Evolutionary conservation across 805 yeast species (phyloP), one percentile per base, ranked within the genome.

Genomic region (Wickerhamiella sergipiensis): DNA sequence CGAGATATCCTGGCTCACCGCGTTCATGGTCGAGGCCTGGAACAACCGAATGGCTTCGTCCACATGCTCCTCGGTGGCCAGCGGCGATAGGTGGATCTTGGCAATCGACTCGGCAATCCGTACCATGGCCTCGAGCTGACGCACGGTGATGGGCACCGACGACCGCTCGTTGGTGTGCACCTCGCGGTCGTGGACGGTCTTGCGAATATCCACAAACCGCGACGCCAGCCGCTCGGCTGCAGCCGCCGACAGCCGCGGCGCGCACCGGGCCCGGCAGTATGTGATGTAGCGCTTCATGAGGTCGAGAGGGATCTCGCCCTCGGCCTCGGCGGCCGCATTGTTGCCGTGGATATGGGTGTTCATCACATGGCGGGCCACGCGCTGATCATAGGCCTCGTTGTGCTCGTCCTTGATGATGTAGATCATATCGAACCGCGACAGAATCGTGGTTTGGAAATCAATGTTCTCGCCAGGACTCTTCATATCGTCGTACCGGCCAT

Each of bases 391-490:
- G 42, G 72, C 76, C 57, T 82, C 85, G 63, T 88, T 82, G 67
- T 92, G 97, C 50, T 85, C 95, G 69, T 92, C 99, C 63, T 88
- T 90, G 49, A 92, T 95, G 60, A 92, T 86, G 69, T 87, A 92
- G 61, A 92, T 92, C 97, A 92, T 92, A 69, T 92, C 99, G 66
- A 92, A 92, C 71, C 99, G 83, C 12, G 98, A 92, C 67, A 92
- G 73, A 68, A 92, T 85, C 1, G 99, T 90, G 1, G 95, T 85
- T 68, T 92, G 98, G 72, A 92, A 92, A 67, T 92, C 99, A 61
- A 92, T 90, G 62, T 92, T 92, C 64, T 92, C 98, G 55, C 98
- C 97, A 0, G 98, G 96, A 39, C 95, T 81, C 67, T 88, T 90
- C 74, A 85, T 77, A 56, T 90, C 97, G 67, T 92, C 97, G 66